Base-by-base conservation (phyloP, 2,329 filamentous ascomycete species). In the Fusarium mexicanum region DNA sequence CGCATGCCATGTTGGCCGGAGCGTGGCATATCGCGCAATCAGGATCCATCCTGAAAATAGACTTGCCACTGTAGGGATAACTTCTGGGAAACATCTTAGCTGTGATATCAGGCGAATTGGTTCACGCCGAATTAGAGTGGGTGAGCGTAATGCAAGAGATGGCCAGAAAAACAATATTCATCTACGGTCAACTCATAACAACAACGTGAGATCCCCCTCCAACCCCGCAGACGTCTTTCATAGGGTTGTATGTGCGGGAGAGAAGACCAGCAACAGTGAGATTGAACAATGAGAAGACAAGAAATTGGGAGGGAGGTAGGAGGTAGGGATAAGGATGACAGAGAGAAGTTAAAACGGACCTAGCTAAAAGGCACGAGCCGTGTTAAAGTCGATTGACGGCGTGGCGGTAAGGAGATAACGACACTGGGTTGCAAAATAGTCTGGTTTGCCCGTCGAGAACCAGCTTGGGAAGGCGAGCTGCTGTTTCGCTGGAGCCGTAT, bases 21-120 rank as follows among this genome's bases (percentile, higher is more conserved):
- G 87, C 86, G 78, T 86, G 86, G 81, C 91, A 92, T 79, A 93
- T 90, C 61, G 91, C 91, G 82, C 91, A 93, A 82, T 92, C 89
- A 48, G 91, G 91, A 78, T 92, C 91, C 89, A 92, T 92, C 81
- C 86, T 91, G 81, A 88, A 86, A 80, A 87, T 77, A 70, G 84
- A 80, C 82, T 87, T 88, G 77, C 84, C 83, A 77, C 84, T 83
- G 77, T 79, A 76, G 76, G 84, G 82, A 51, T 82, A 79, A 64
- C 85, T 84, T 85, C 84, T 88, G 79, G 81, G 73, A 84, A 86
- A 86, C 87, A 89, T 89, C 81, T 87, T 86, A 86, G 85, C 83
- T 77, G 77, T 62, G 57, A 61, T 37, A 67, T 59, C 59, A 74
- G 72, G 67, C 64, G 67, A 71, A 68, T 72, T 69, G 67, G 55